Evolutionary conservation across 306 rosid species (phyloP).

Genomic region (Sicyos baderoa): DNA sequence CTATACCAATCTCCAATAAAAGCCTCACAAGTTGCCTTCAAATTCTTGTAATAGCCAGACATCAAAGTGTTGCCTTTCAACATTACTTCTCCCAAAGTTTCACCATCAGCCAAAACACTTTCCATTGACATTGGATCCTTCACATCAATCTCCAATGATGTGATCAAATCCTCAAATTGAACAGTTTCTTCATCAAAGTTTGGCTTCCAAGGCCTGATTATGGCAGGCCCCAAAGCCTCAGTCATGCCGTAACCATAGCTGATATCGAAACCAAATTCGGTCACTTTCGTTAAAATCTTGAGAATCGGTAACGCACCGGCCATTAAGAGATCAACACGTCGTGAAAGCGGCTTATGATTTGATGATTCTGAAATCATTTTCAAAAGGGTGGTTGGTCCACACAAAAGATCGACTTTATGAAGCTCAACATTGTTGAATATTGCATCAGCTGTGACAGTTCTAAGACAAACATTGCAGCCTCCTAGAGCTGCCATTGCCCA

Average conservation of each 20-base stretch:
- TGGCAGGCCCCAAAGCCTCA: slow-evolving; percentile 61
- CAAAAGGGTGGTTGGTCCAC: slow-evolving; percentile 62
- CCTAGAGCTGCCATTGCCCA: slow-evolving; percentile 76
- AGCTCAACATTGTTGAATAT: slow-evolving; percentile 44
- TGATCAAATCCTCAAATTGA: slow-evolving; percentile 22
- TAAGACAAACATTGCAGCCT: slow-evolving; percentile 62
- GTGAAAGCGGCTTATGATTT: slow-evolving; percentile 18
- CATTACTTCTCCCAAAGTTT: slow-evolving; percentile 73
- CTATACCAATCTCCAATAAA: slow-evolving; percentile 65
- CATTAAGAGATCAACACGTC: slow-evolving; percentile 46
- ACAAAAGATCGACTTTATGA: slow-evolving; percentile 53
- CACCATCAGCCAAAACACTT: slow-evolving; percentile 52
- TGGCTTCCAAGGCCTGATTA: slow-evolving; percentile 43
- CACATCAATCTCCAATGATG: slow-evolving; percentile 51
- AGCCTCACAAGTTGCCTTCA: slow-evolving; percentile 40
- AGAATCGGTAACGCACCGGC: slow-evolving; percentile 62
- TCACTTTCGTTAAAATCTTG: slow-evolving; percentile 33
- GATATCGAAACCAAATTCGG: slow-evolving; percentile 51
- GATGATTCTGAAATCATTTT: slow-evolving; percentile 39
- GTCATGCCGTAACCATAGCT: slow-evolving; percentile 89
- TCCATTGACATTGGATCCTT: slow-evolving; percentile 53
- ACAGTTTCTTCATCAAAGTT: not conserved
- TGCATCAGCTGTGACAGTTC: slow-evolving; percentile 33
- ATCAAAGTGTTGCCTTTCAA: slow-evolving; percentile 52
- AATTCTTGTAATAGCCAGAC: slow-evolving; percentile 50